Conservation (phyloP, 2,329 filamentous ascomycete genomes). For the Fusarium tanahbumbuense region DNA sequence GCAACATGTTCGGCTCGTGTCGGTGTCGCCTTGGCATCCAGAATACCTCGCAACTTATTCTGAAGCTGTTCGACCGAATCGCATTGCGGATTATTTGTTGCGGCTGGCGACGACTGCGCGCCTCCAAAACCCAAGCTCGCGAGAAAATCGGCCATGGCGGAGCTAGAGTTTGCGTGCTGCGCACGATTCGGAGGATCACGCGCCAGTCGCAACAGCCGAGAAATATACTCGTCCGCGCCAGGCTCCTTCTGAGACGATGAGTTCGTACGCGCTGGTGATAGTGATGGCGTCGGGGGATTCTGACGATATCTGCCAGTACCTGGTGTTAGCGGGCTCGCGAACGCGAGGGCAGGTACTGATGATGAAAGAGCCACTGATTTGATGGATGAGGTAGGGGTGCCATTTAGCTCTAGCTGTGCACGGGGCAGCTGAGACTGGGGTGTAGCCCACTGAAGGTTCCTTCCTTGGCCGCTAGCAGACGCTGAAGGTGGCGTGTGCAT, state of each 20-base stretch:
- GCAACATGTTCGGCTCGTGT: conserved; percentile 64
- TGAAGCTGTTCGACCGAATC: conserved; percentile 59
- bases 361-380: conserved; percentile 11
- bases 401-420: conserved; percentile 1
- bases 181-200: conserved; percentile 9
- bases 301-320: not conserved
- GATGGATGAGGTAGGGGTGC: conserved; percentile 18
- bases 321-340: conserved; percentile 26
- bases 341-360: conserved; percentile 9
- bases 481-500: conserved; percentile 24
- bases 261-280: conserved; percentile 8
- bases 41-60: conserved; percentile 54
- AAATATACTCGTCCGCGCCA: conserved; percentile 26
- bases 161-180: conserved; percentile 7
- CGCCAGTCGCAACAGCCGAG: conserved; percentile 31
- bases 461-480: not conserved
- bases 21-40: conserved; percentile 58
- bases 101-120: conserved; percentile 35
- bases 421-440: conserved; percentile 8
- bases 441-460: not conserved
- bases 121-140: conserved; percentile 52
- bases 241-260: conserved; percentile 34
- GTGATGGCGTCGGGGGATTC: not conserved
- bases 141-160: conserved; percentile 54
- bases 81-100: conserved; percentile 45